phyloP scores from a whole-genome alignment of 352 stramenopile species.

The Globisporangium alternatum region DNA sequence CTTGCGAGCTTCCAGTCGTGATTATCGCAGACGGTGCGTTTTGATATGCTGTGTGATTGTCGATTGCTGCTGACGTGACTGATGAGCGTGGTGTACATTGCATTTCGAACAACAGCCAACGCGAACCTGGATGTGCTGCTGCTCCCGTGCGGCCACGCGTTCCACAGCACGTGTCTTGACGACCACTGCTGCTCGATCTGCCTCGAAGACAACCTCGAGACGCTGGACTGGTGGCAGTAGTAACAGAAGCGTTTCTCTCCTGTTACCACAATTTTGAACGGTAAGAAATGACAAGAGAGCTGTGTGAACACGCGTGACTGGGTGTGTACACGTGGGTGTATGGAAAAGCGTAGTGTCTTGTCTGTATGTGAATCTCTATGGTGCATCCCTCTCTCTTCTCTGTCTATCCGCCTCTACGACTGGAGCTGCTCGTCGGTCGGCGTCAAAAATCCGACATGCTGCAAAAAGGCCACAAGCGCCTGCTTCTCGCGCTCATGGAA shows the following conservation, averaged over 20 bases:
- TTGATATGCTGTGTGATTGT: slow-evolving; percentile 4
- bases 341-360: slow-evolving; percentile 2
- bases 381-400: neutral
- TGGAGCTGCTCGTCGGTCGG: neutral
- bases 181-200: slow-evolving; percentile 69
- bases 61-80: slow-evolving; percentile 4
- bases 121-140: slow-evolving; percentile 71
- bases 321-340: neutral
- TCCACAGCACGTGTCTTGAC: slow-evolving; percentile 59
- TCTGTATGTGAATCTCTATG: neutral
- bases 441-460: slow-evolving; percentile 36
- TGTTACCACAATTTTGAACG: slow-evolving; percentile 13
- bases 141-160: slow-evolving; percentile 79
- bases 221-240: slow-evolving; percentile 29
- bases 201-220: slow-evolving; percentile 53
- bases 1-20: slow-evolving; percentile 78
- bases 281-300: neutral
- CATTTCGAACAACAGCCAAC: slow-evolving; percentile 23
- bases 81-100: neutral
- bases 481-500: slow-evolving; percentile 74
- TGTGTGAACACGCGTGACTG: neutral
- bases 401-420: neutral
- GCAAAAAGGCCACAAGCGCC: slow-evolving; percentile 56
- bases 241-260: neutral
- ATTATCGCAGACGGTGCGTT: slow-evolving; percentile 73